Conservation (phyloP, 2,329 filamentous ascomycete species). For the Salinomyces thailandicus region DNA sequence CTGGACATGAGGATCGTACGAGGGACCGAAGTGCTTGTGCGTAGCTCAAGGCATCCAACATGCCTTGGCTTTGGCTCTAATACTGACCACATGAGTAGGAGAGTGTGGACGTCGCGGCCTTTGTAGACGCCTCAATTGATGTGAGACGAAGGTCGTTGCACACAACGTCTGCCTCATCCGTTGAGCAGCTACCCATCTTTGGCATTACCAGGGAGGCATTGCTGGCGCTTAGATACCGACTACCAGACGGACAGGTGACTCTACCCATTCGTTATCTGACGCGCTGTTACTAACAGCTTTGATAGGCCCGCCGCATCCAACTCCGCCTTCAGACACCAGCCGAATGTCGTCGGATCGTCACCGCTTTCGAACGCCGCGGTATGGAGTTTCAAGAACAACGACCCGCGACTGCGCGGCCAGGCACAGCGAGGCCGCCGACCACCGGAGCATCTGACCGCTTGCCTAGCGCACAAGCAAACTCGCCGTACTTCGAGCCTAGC, state of each 20-base stretch:
- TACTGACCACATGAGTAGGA: constrained; percentile 18
- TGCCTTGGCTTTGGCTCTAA: no score
- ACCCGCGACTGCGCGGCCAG: constrained; percentile 12
- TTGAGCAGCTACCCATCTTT: constrained; percentile 36
- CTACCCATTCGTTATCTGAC: background rate
- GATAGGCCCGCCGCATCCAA: constrained; percentile 23
- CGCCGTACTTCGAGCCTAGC: constrained; percentile 3
- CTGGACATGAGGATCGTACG: constrained; percentile 12
- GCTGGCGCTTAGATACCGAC: constrained; percentile 32
- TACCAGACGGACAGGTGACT: constrained; percentile 28
- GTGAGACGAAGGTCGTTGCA: no score
- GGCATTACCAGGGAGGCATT: constrained; percentile 30
- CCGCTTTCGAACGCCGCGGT: constrained; percentile 16
- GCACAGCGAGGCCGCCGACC: constrained; percentile 6
- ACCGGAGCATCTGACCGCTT: constrained; percentile 3
- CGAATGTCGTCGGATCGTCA: constrained; percentile 16
- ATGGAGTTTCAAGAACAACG: constrained; percentile 21
- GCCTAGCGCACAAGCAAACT: constrained; percentile 4
- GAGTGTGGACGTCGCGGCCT: constrained; percentile 18
- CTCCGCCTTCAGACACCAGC: constrained; percentile 17
- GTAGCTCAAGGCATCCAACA: background rate
- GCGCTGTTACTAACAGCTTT: background rate
- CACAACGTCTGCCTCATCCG: no score
- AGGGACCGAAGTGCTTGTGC: constrained; percentile 10
- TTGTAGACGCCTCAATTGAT: constrained; percentile 20